A percentile compares a stretch with the other conserved stretches of the same genome.
Conservation (phyloP, 108 stramenopile genomes). For the Seminavis robusta region DNA sequence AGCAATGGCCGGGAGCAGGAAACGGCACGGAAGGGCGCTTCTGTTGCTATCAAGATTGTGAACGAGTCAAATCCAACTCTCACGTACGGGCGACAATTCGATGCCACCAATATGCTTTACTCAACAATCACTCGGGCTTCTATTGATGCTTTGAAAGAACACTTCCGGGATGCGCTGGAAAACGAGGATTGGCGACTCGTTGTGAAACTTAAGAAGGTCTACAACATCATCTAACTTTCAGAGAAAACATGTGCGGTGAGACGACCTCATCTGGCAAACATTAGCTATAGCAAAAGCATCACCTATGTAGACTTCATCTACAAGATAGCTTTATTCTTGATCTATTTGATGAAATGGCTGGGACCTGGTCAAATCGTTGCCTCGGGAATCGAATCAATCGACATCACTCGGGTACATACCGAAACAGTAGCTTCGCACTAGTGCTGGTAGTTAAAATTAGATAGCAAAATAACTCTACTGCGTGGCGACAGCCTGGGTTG, state of each 20-base stretch:
- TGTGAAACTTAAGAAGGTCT: conserved; percentile 98
- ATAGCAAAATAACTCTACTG: too few species aligned
- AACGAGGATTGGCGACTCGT: conserved; percentile 95
- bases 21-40: conserved; percentile 84
- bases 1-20: conserved; percentile 88
- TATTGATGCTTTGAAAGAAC: conserved; percentile 96
- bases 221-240: conserved; percentile 74
- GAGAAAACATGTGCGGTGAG: not conserved
- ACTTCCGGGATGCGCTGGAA: conserved; percentile 97
- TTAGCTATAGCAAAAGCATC: too few species aligned
- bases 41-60: conserved; percentile 92
- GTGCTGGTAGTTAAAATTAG: too few species aligned
- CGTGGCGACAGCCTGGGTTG: too few species aligned
- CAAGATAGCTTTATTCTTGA: too few species aligned
- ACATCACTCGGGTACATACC: too few species aligned
- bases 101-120: conserved; percentile 87
- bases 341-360: too few species aligned
- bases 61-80: conserved; percentile 94
- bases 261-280: too few species aligned
- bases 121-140: conserved; percentile 91
- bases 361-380: too few species aligned
- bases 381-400: too few species aligned
- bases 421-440: too few species aligned
- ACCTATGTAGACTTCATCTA: too few species aligned
- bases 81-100: conserved; percentile 98